phyloP scores from a whole-genome alignment of 2,329 filamentous ascomycete genomes.

The Chaetoscypha palmicola region DNA sequence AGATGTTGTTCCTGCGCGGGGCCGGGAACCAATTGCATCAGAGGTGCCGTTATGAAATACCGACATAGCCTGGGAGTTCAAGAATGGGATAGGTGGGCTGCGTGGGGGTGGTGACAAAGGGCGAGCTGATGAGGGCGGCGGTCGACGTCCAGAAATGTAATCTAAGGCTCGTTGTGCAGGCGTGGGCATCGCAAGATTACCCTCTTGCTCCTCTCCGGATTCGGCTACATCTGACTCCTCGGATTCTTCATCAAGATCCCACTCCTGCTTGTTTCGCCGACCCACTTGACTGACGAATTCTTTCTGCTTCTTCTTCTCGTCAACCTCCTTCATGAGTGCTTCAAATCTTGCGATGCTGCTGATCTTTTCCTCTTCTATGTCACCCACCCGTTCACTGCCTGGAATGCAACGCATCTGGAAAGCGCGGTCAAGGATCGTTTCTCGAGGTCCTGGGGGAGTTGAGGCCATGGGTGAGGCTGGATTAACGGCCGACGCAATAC shows the following conservation, averaged over 20 bases:
- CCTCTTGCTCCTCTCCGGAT: conserved; percentile 32
- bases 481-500: conserved; percentile 43
- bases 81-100: conserved; percentile 23
- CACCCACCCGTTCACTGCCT: conserved; percentile 44
- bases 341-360: conserved; percentile 60
- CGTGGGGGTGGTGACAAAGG: conserved; percentile 20
- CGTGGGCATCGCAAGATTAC: conserved; percentile 25
- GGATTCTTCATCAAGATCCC: conserved; percentile 30
- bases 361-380: conserved; percentile 52
- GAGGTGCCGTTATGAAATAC: conserved; percentile 21
- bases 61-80: conserved; percentile 27
- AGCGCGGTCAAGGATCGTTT: conserved; percentile 61
- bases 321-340: conserved; percentile 55
- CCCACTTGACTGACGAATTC: conserved; percentile 4
- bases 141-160: conserved; percentile 28
- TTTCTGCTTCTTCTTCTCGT: conserved; percentile 37
- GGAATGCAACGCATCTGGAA: conserved; percentile 58
- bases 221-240: conserved; percentile 34
- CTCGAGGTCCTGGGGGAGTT: conserved; percentile 43
- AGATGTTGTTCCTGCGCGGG: conserved; percentile 21
- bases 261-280: conserved; percentile 21
- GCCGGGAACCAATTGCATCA: conserved; percentile 17
- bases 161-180: conserved; percentile 30
- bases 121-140: conserved; percentile 14
- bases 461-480: conserved; percentile 33